These are phyloP conservation scores for Clavariopsis aquatica DNA, from an alignment of 495 filamentous ascomycete species.

Conservation along the genomic window DNA sequence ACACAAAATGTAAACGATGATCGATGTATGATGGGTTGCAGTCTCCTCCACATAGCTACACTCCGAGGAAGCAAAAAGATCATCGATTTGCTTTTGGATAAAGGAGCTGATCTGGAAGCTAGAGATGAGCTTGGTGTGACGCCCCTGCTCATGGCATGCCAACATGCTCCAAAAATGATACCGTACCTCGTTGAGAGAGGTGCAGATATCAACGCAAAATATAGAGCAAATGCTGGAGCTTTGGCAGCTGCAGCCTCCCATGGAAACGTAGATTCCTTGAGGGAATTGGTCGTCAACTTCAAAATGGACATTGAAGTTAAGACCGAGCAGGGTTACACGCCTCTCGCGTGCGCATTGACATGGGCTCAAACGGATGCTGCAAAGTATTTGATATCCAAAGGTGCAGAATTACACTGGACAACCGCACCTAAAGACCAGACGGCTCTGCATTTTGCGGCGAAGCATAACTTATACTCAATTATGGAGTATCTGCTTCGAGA, in stretches of 20 bases:
- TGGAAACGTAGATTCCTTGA: slow-evolving; percentile 19
- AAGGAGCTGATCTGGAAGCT: slow-evolving; percentile 20
- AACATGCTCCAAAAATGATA: slow-evolving; percentile 21
- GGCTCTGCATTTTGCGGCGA: slow-evolving; percentile 26
- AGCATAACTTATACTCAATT: slow-evolving; percentile 2
- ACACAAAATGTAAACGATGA: slow-evolving; percentile 16
- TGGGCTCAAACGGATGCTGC: slow-evolving; percentile 20
- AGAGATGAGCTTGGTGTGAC: slow-evolving; percentile 15
- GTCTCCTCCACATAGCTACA: slow-evolving; percentile 19
- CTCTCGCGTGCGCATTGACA: slow-evolving; percentile 27
- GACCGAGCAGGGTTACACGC: slow-evolving; percentile 18
- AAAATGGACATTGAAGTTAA: slow-evolving; percentile 18
- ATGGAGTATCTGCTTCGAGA: slow-evolving; percentile 3
- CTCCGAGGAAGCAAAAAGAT: slow-evolving; percentile 11
- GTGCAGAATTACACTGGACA: slow-evolving; percentile 17
- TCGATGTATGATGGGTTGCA: slow-evolving; percentile 9
- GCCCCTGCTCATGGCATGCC: slow-evolving; percentile 18
- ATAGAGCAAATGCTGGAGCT: slow-evolving; percentile 19
- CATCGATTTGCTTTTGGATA: slow-evolving; percentile 13
- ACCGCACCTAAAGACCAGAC: slow-evolving; percentile 13
- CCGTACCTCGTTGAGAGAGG: slow-evolving; percentile 14
- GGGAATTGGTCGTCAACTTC: slow-evolving; percentile 3
- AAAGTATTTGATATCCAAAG: slow-evolving; percentile 8
- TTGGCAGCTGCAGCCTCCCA: slow-evolving; percentile 23
- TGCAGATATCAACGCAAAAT: slow-evolving; percentile 22